Conservation (phyloP, 371 early-diverging fungal species). For the Smittium mucronatum region DNA sequence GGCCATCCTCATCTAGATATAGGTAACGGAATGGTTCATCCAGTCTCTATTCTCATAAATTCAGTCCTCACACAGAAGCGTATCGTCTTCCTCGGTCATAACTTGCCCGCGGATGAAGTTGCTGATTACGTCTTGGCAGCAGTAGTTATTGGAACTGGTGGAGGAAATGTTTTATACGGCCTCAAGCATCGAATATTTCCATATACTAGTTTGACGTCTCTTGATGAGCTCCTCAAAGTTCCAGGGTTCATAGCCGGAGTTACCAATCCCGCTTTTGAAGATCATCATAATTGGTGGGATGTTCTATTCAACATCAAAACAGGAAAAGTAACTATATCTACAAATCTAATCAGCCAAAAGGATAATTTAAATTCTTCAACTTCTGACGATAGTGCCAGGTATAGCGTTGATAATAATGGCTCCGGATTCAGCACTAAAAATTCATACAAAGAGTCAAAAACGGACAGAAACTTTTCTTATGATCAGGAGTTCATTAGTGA, state of each 20-base stretch:
- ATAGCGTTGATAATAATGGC: neutral
- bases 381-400: neutral
- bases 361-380: conserved; percentile 11
- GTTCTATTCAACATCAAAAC: conserved; percentile 83
- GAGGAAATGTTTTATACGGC: conserved; percentile 70
- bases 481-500: conserved; percentile 33
- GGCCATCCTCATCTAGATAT: conserved; percentile 78
- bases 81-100: conserved; percentile 86
- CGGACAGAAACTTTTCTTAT: conserved; percentile 30
- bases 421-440: neutral
- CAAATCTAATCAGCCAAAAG: conserved; percentile 38
- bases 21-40: conserved; percentile 64
- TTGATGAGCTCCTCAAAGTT: conserved; percentile 66
- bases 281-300: conserved; percentile 90
- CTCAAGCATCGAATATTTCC: conserved; percentile 85
- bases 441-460: conserved; percentile 19
- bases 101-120: conserved; percentile 80
- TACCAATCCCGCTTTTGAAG: conserved; percentile 86
- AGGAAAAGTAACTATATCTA: conserved; percentile 79
- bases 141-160: conserved; percentile 76
- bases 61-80: conserved; percentile 81
- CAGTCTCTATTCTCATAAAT: conserved; percentile 72
- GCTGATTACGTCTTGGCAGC: conserved; percentile 87
- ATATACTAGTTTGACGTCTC: conserved; percentile 69
- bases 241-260: conserved; percentile 93